Conservation (phyloP, 192 early-diverging fungal species). For the Helicostylum pulchrum region DNA sequence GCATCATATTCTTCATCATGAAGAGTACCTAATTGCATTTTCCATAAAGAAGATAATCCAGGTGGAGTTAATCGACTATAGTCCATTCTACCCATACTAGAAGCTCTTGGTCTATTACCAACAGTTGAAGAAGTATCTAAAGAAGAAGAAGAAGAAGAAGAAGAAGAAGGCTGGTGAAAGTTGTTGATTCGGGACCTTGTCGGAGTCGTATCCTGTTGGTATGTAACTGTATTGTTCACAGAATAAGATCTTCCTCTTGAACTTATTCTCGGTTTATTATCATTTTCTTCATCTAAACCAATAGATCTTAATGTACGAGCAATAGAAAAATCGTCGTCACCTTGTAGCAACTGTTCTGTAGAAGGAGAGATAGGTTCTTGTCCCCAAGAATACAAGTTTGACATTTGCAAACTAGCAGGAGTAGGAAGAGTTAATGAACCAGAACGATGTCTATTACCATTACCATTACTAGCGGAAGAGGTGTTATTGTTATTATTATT, state of each 20-base stretch:
- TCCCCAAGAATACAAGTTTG: not conserved
- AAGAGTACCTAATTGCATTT: not conserved
- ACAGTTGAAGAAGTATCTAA: not conserved
- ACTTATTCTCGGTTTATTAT: not conserved
- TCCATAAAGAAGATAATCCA: not conserved
- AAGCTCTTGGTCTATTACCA: constrained; percentile 1
- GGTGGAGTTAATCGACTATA: not conserved
- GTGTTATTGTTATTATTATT: not conserved
- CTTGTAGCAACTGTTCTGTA: constrained; percentile 21
- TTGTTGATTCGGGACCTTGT: not conserved
- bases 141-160: not conserved
- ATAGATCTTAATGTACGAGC: constrained; percentile 29
- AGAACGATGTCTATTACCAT: constrained; percentile 22
- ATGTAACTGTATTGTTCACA: constrained; percentile 14
- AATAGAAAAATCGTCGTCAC: constrained; percentile 25
- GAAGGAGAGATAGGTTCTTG: constrained; percentile 12
- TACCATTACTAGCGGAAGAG: not conserved
- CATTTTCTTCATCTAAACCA: constrained; percentile 24
- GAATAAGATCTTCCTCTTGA: constrained; percentile 28
- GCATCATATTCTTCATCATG: constrained; percentile 3
- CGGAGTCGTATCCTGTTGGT: constrained; percentile 1
- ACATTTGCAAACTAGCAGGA: not conserved
- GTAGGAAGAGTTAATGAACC: constrained; percentile 28
- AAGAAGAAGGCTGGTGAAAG: not conserved
- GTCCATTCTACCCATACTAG: constrained; percentile 8